phyloP scores from a whole-genome alignment of 257 asterid species.

The Forsythia viridissima region DNA sequence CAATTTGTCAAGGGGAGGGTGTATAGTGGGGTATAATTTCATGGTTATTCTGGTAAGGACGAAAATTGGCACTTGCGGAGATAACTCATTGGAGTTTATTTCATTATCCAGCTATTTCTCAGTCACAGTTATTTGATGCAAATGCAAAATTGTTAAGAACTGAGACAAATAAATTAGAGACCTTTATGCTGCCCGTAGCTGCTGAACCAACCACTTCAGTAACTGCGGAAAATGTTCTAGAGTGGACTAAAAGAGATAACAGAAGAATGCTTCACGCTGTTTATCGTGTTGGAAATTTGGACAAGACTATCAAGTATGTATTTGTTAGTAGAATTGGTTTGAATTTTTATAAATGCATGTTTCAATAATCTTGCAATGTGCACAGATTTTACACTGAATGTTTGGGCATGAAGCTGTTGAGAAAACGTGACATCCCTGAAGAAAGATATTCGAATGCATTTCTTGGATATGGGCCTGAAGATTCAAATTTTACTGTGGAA shows the following conservation, averaged over 20 bases:
- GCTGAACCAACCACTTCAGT: conserved; percentile 23
- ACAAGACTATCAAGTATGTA: conserved; percentile 45
- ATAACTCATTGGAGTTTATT: conserved; percentile 15
- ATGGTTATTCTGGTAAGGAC: background rate
- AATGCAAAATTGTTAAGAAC: conserved; percentile 25
- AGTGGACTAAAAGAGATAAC: conserved; percentile 46
- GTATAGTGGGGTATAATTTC: background rate
- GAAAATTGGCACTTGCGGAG: conserved; percentile 9
- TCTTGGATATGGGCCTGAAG: conserved; percentile 56
- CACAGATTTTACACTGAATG: conserved; percentile 53
- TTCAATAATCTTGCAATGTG: background rate
- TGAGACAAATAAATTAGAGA: conserved; percentile 23
- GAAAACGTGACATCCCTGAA: conserved; percentile 50
- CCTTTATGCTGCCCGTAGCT: conserved; percentile 16
- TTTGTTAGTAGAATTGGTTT: background rate
- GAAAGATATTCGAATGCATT: conserved; percentile 53
- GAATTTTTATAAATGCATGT: background rate
- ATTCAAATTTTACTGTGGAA: conserved; percentile 46
- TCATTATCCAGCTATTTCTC: conserved; percentile 36
- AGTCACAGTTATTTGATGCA: conserved; percentile 40
- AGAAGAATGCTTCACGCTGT: conserved; percentile 59
- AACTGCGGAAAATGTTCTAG: conserved; percentile 29
- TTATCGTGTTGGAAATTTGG: conserved; percentile 51
- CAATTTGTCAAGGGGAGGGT: too few relatives aligned
- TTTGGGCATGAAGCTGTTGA: conserved; percentile 58